These are phyloP conservation scores for Capsicum rhomboideum DNA, from an alignment of 257 asterid species.

Conservation along the genomic window DNA sequence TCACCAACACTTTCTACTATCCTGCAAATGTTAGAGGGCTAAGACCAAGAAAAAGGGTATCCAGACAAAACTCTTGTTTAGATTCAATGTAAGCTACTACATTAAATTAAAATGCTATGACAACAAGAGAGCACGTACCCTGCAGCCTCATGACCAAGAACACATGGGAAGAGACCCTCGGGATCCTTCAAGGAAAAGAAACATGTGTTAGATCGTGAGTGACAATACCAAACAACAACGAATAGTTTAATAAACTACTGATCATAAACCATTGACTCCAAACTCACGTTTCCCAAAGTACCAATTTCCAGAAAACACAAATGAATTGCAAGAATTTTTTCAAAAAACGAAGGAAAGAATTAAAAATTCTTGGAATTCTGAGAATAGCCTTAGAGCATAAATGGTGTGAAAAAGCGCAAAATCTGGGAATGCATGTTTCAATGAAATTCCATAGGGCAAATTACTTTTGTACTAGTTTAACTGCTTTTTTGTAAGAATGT, in stretches of 20 bases:
- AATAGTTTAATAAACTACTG: neutral
- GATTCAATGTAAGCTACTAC: neutral
- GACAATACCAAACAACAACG: neutral
- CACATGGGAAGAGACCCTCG: constrained; percentile 97
- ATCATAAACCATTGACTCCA: neutral
- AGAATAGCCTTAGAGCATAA: neutral
- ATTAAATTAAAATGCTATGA: neutral
- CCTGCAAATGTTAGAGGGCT: constrained; percentile 21
- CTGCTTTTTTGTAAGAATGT: neutral
- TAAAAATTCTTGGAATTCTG: neutral
- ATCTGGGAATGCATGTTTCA: neutral
- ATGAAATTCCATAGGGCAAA: neutral
- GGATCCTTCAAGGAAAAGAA: constrained; percentile 65
- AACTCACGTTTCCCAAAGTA: neutral
- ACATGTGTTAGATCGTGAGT: neutral
- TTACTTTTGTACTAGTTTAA: neutral
- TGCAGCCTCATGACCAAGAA: constrained; percentile 99
- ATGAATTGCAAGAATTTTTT: neutral
- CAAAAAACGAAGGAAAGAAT: neutral
- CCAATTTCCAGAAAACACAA: neutral
- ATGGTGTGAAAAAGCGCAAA: neutral
- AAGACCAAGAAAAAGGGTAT: neutral
- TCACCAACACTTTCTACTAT: constrained; percentile 93
- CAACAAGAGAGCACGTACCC: constrained; percentile 42
- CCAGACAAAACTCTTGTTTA: neutral